These are phyloP conservation scores for Silene coronaria DNA, from an alignment of 179 eudicot genomes.

Conservation along the genomic window DNA sequence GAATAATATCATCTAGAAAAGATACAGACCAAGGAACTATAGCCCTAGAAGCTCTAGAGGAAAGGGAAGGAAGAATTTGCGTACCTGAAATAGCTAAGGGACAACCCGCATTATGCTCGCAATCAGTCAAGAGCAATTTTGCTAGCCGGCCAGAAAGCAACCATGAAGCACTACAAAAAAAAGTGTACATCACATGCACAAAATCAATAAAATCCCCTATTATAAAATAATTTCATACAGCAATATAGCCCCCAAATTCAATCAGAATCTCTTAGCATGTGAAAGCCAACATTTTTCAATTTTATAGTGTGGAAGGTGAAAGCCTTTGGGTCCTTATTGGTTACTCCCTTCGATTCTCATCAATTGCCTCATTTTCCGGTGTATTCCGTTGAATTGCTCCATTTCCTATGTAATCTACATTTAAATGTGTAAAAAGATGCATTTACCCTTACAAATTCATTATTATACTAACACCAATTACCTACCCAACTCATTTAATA, in stretches of 20 bases:
- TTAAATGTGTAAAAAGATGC: too few relatives aligned
- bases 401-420: too few relatives aligned
- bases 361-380: too few relatives aligned
- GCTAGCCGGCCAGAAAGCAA: constrained; percentile 84
- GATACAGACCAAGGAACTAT: constrained; percentile 2
- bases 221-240: not conserved
- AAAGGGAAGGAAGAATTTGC: not conserved
- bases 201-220: not conserved
- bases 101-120: constrained; percentile 63
- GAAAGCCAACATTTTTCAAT: not conserved
- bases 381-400: too few relatives aligned
- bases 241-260: not conserved
- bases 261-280: not conserved
- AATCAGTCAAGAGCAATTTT: constrained; percentile 76
- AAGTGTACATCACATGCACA: constrained; percentile 1
- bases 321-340: not conserved
- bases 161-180: constrained; percentile 60
- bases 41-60: not conserved
- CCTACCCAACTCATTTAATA: too few relatives aligned
- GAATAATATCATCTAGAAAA: not conserved
- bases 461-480: too few relatives aligned
- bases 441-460: too few relatives aligned
- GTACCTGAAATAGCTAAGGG: constrained; percentile 83
- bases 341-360: too few relatives aligned
- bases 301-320: not conserved